Evolutionary conservation across 352 stramenopile species (phyloP), one percentile per base, ranked within the genome.

Genomic region (Pythium myriotylum): DNA sequence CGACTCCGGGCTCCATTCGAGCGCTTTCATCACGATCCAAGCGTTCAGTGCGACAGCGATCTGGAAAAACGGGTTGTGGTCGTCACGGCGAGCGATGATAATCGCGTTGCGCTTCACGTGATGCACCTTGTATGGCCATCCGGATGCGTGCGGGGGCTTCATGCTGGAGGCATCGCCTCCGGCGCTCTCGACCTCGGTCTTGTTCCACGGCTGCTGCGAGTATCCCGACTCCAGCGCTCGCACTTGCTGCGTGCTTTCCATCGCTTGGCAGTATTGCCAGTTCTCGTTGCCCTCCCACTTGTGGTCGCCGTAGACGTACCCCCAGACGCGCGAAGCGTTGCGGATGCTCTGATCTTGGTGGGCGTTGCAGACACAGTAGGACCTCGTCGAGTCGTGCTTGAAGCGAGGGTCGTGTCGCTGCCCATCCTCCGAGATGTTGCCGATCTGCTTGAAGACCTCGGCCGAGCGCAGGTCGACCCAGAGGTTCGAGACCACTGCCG

Each of bases 401-500:
- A 70, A 73, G 19, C 72, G 72, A 2, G 72, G 72, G 50, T 80
- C 72, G 55, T 88, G 73, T 2, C 71, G 23, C 4, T 63, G 57
- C 52, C 76, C 54, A 43, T 73, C 57, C 61, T 70, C 42, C 10
- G 68, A 59, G n/a, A 76, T 22, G 23, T 65, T 55, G 1, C 50
- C 19, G 50, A 79, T 76, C 22, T 62, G 62, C 13, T 49, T 41
- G 14, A 64, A 39, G 9, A 70, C 58, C 2, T 70, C 27, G 0
- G 72, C 72, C 19, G 26, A 49, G 3, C 62, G 42, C 20, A 91
- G 48, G 52, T 91, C 76, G 17, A 90, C 33, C 59, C 72, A 74
- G 17, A 91, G 50, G 43, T 89, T 81, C 40, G 70, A 49, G 39
- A 84, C 74, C 23, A 72, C 65, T 12, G 74, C 67, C 23, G 42